Conservation (phyloP, 306 rosid genomes). For the Casuarina equisetifolia region DNA sequence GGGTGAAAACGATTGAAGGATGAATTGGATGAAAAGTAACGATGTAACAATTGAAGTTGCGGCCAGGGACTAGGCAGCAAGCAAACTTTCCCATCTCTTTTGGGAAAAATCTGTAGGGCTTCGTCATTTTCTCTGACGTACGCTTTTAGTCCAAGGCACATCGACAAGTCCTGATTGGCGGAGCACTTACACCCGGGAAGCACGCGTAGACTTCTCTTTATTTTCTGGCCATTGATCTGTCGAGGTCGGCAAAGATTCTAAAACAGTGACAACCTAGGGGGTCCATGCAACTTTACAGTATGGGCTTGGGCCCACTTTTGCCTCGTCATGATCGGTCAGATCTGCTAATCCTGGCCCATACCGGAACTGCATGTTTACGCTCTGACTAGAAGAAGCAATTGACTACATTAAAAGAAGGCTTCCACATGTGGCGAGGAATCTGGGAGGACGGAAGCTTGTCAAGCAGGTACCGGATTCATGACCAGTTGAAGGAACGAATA, state of each 20-base stretch:
- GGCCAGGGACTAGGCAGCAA: no score
- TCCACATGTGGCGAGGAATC: no score
- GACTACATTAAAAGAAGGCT: neutral
- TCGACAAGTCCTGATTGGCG: neutral
- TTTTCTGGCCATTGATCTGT: no score
- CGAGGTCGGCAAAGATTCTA: no score
- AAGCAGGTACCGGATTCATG: no score
- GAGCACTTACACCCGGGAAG: neutral
- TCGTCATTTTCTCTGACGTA: neutral
- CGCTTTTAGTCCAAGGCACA: neutral
- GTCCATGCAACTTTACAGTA: neutral
- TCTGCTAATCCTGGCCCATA: neutral
- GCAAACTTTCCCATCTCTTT: no score
- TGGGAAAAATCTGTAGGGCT: neutral
- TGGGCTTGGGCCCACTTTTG: neutral
- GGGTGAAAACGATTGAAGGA: no score
- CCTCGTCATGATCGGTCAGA: neutral
- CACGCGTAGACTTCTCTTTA: neutral
- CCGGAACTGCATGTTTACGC: no score
- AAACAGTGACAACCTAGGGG: neutral
- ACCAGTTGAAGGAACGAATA: no score
- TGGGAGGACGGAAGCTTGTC: no score
- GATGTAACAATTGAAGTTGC: no score
- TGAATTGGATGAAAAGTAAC: no score
- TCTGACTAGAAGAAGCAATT: neutral